Evolutionary conservation across 2,329 filamentous ascomycete genomes (phyloP).

Genomic region (Escovopsis sp.): DNA sequence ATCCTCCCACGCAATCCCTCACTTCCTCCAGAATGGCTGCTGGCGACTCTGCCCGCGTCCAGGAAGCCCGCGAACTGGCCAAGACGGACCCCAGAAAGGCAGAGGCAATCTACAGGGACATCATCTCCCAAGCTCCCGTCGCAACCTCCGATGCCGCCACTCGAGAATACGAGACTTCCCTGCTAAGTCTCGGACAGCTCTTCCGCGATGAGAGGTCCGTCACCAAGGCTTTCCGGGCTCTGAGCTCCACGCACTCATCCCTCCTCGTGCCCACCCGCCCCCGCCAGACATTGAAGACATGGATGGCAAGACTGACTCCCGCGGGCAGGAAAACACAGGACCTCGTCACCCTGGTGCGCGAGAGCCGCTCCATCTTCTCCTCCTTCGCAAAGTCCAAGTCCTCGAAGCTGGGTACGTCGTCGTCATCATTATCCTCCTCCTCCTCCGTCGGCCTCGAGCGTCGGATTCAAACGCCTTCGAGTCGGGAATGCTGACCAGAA

Average conservation of each 20-base stretch:
- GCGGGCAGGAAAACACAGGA: constrained; percentile 58
- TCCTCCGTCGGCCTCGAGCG: no score
- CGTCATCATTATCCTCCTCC: not conserved
- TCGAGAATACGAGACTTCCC: constrained; percentile 78
- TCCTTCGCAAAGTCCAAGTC: constrained; percentile 99
- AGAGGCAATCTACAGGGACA: constrained; percentile 76
- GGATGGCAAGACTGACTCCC: constrained; percentile 1
- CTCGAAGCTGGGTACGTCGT: constrained; percentile 72
- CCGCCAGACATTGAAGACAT: not conserved
- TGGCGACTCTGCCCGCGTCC: constrained; percentile 52
- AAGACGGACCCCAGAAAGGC: constrained; percentile 73
- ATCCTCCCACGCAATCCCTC: not conserved
- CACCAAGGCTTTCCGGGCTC: no score
- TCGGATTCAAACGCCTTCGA: no score
- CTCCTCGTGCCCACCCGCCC: not conserved
- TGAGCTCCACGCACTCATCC: not conserved
- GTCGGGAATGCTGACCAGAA: no score
- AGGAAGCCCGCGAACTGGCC: constrained; percentile 74
- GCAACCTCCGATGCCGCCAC: constrained; percentile 72
- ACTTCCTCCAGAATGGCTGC: constrained; percentile 33
- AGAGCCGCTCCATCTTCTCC: constrained; percentile 80
- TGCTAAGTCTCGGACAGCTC: constrained; percentile 81
- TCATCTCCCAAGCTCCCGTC: constrained; percentile 72
- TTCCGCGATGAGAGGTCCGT: constrained; percentile 76
- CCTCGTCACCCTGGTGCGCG: constrained; percentile 77